These are phyloP conservation scores for Barbatosphaeria neglecta DNA, from an alignment of 495 filamentous ascomycete species.

Conservation along the genomic window DNA sequence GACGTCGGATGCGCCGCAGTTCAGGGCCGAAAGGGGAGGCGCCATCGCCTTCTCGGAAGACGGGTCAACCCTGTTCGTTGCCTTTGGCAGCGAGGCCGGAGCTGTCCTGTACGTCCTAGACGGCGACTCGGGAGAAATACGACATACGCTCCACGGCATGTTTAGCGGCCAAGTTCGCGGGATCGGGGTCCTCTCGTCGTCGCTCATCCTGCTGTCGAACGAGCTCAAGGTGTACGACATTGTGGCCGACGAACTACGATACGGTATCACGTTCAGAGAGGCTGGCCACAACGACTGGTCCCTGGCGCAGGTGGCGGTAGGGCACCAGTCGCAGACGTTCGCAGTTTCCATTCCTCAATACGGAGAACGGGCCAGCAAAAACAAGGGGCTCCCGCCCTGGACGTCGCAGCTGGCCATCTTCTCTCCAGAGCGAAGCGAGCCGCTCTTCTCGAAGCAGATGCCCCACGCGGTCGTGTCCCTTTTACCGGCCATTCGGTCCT, in stretches of 20 bases:
- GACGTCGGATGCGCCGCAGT: slow-evolving; percentile 2
- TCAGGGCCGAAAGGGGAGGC: slow-evolving; percentile 22
- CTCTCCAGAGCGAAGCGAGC: slow-evolving; percentile 30
- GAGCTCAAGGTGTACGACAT: slow-evolving; percentile 56
- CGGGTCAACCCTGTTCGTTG: slow-evolving; percentile 69
- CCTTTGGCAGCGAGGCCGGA: slow-evolving; percentile 26
- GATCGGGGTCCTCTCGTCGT: slow-evolving; percentile 47
- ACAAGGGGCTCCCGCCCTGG: slow-evolving; percentile 9
- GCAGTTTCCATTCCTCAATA: slow-evolving; percentile 40
- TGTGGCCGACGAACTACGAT: slow-evolving; percentile 45
- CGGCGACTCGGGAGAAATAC: slow-evolving; percentile 42
- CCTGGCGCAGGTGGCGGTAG: slow-evolving; percentile 50
- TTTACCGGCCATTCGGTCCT: slow-evolving; percentile 35
- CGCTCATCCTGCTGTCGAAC: slow-evolving; percentile 50
- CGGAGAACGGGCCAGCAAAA: slow-evolving; percentile 13
- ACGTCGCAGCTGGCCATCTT: slow-evolving; percentile 47
- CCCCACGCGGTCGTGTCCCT: slow-evolving; percentile 42
- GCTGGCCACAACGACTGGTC: slow-evolving; percentile 20
- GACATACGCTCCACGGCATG: slow-evolving; percentile 42
- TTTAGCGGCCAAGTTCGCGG: slow-evolving; percentile 40
- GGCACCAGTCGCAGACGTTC: slow-evolving; percentile 42
- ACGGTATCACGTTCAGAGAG: slow-evolving; percentile 30
- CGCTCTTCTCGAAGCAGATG: slow-evolving; percentile 36
- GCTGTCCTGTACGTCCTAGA: slow-evolving; percentile 50
- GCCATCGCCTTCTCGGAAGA: slow-evolving; percentile 70